These are phyloP conservation scores for Erythrobasidium hasegawianum DNA, from an alignment of 1,284 basidiomycete species.

Conservation along the genomic window DNA sequence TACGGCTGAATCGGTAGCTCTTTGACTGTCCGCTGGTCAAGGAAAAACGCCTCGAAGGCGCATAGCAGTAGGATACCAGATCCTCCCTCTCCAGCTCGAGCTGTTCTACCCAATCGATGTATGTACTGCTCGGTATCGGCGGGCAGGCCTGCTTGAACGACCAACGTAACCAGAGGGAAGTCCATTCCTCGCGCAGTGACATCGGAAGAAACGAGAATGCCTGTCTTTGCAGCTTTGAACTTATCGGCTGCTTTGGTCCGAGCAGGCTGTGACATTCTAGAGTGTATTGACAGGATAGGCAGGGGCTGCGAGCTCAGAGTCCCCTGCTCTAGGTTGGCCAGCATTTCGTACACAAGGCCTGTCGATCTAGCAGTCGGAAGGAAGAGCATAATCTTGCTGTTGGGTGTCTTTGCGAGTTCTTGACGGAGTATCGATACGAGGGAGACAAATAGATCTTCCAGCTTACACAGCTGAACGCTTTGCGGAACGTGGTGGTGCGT, in stretches of 20 bases:
- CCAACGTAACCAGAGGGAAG: constrained; percentile 52
- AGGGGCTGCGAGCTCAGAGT: constrained; percentile 18
- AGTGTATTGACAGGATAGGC: constrained; percentile 50
- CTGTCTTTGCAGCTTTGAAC: constrained; percentile 56
- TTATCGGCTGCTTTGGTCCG: constrained; percentile 56
- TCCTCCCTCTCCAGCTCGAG: constrained; percentile 54
- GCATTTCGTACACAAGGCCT: constrained; percentile 56
- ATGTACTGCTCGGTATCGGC: constrained; percentile 51
- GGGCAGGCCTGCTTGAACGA: constrained; percentile 59
- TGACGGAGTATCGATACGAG: constrained; percentile 49
- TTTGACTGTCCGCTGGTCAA: constrained; percentile 52
- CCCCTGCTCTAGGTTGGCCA: constrained; percentile 41
- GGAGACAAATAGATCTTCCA: constrained; percentile 54
- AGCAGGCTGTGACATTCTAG: constrained; percentile 53
- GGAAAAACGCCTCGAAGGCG: constrained; percentile 58
- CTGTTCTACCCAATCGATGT: constrained; percentile 54
- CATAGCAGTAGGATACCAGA: constrained; percentile 61
- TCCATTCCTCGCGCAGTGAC: constrained; percentile 80
- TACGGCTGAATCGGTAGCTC: constrained; percentile 46
- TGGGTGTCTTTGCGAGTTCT: constrained; percentile 47
- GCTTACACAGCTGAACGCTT: constrained; percentile 53
- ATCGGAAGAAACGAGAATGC: constrained; percentile 78
- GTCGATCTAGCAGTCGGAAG: constrained; percentile 66
- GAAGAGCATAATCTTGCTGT: constrained; percentile 57
- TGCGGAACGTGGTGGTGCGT: constrained; percentile 66